Evolutionary conservation across 805 yeast species (phyloP).

Genomic region (Pichia eremophila): DNA sequence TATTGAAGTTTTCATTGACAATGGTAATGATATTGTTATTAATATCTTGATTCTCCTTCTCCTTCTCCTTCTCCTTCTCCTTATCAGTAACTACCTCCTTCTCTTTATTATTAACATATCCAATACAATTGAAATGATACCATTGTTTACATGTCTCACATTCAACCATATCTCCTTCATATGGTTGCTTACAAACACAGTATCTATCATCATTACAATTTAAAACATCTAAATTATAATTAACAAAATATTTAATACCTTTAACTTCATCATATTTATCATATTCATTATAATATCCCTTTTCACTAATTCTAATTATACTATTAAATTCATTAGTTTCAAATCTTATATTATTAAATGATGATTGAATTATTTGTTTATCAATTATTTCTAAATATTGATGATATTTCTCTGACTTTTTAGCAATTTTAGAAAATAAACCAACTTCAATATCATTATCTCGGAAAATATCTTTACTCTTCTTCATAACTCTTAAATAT

Average conservation of each 20-base stretch:
- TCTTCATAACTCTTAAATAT: neutral
- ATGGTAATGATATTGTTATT: no score
- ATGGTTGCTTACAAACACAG: constrained; percentile 52
- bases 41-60: no score
- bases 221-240: constrained; percentile 11
- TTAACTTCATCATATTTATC: neutral
- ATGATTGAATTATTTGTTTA: constrained; percentile 2
- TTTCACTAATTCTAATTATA: constrained; percentile 4
- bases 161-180: constrained; percentile 58
- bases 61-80: constrained; percentile 3
- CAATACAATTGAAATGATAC: constrained; percentile 58
- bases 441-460: neutral
- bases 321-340: constrained; percentile 4
- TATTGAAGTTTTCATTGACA: no score
- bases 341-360: neutral
- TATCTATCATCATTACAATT: constrained; percentile 24
- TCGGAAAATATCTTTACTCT: neutral
- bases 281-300: constrained; percentile 4
- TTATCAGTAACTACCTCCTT: constrained; percentile 11
- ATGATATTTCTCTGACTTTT: neutral
- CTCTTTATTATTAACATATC: constrained; percentile 16
- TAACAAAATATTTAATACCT: constrained; percentile 3
- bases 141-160: constrained; percentile 66
- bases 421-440: neutral
- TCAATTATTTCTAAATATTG: neutral